These are phyloP conservation scores for Bolboschoenoplectus hybrid DNA, from an alignment of 202 grass and related monocot species.

Conservation along the genomic window DNA sequence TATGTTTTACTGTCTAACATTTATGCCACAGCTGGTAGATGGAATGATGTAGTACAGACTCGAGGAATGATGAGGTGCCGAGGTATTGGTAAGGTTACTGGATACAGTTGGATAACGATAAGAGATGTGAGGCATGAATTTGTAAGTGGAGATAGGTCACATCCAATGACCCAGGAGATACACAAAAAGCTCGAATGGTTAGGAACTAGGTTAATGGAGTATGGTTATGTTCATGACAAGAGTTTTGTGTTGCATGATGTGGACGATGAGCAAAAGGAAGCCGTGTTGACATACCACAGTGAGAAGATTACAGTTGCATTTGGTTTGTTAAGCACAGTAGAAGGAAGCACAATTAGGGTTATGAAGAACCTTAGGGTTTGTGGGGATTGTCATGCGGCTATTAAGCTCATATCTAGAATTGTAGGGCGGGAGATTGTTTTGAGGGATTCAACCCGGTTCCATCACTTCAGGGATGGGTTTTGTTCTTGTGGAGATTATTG, in stretches of 20 bases:
- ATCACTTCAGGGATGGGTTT: conserved; percentile 51
- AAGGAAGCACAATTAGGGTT: conserved; percentile 59
- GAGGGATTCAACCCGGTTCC: conserved; percentile 51
- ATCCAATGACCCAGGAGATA: conserved; percentile 52
- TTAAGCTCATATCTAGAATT: conserved; percentile 50
- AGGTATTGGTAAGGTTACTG: conserved; percentile 46
- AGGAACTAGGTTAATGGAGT: conserved; percentile 44
- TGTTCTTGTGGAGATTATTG: conserved; percentile 58
- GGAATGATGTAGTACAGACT: conserved; percentile 52
- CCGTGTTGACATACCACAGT: conserved; percentile 43
- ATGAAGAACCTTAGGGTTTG: conserved; percentile 60
- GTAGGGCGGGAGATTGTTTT: conserved; percentile 49
- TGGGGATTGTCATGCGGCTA: conserved; percentile 50
- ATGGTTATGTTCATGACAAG: conserved; percentile 50
- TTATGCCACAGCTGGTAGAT: conserved; percentile 50
- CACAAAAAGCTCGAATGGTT: conserved; percentile 58
- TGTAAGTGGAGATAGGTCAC: conserved; percentile 48
- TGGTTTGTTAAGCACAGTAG: conserved; percentile 43
- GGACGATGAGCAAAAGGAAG: conserved; percentile 57
- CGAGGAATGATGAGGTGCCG: conserved; percentile 49
- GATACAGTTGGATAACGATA: conserved; percentile 59
- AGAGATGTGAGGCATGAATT: conserved; percentile 55
- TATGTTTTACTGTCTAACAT: conserved; percentile 60
- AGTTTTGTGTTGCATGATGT: conserved; percentile 59
- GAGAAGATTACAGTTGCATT: conserved; percentile 57